These are phyloP conservation scores for Choricystis sp. DNA, from an alignment of 139 green algal species.

Conservation along the genomic window DNA sequence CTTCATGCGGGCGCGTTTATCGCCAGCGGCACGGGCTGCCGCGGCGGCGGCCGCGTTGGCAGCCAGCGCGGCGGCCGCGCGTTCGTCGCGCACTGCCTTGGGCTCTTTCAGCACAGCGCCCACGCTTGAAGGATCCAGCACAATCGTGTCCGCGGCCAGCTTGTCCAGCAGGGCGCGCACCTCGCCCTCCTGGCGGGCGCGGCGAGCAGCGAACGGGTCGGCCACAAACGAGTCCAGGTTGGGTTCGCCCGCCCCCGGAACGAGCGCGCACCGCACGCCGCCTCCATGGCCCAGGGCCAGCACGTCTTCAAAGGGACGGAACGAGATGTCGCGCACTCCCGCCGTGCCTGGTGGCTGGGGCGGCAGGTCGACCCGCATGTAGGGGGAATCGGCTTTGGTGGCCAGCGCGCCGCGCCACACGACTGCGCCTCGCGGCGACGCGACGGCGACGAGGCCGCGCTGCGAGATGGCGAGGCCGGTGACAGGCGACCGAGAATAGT, in stretches of 20 bases:
- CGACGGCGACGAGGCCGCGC: slow-evolving; percentile 73
- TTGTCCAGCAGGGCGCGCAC: slow-evolving; percentile 90
- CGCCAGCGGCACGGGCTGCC: slow-evolving; percentile 29
- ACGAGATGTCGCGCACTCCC: slow-evolving; percentile 34
- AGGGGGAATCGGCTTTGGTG: slow-evolving; percentile 63
- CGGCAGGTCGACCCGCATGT: slow-evolving; percentile 62
- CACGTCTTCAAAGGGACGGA: slow-evolving; percentile 94
- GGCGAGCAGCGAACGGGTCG: slow-evolving; percentile 63
- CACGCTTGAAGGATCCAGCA: slow-evolving; percentile 74
- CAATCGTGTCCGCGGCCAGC: slow-evolving; percentile 87
- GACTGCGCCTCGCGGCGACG: slow-evolving; percentile 51
- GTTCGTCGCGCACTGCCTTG: slow-evolving; percentile 48
- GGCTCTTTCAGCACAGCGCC: slow-evolving; percentile 56
- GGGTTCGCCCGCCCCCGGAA: slow-evolving; percentile 85
- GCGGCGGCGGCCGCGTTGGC: slow-evolving; percentile 19
- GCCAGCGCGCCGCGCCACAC: slow-evolving; percentile 10
- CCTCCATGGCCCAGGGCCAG: slow-evolving; percentile 58
- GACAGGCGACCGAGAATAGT: slow-evolving; percentile 58
- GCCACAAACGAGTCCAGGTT: slow-evolving; percentile 95
- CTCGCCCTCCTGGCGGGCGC: slow-evolving; percentile 74
- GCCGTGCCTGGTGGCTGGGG: too few species aligned
- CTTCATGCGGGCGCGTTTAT: slow-evolving; percentile 68
- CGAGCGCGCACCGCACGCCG: slow-evolving; percentile 60
- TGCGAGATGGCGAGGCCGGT: slow-evolving; percentile 76
- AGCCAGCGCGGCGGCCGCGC: slow-evolving; percentile 11